Percentiles rank a stretch among this genome's conserved stretches.
phyloP scores from a whole-genome alignment of 2,329 filamentous ascomycete genomes.

The Fusarium musae region DNA sequence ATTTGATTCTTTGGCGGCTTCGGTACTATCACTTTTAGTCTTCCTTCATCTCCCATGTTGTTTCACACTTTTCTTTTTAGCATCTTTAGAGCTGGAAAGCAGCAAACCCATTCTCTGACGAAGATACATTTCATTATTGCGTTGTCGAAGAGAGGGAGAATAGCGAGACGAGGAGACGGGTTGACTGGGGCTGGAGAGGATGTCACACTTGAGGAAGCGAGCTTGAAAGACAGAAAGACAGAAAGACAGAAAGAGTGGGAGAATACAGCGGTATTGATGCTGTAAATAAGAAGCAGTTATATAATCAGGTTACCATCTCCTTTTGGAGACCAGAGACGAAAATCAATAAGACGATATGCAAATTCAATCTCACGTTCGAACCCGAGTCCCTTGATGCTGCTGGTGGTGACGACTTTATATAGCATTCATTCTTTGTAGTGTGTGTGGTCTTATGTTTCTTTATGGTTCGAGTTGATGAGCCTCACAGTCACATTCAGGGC shows the following conservation, averaged over 20 bases:
- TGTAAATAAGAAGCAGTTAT: conserved; percentile 41
- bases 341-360: conserved; percentile 40
- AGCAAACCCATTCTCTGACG: conserved; percentile 45
- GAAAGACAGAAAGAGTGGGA: conserved; percentile 2
- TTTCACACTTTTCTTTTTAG: conserved; percentile 35
- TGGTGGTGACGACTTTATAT: background rate
- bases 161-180: background rate
- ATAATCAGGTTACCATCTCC: conserved; percentile 44
- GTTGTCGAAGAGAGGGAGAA: background rate
- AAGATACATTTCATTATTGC: conserved; percentile 41
- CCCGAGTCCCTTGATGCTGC: background rate
- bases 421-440: background rate
- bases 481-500: background rate
- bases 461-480: conserved; percentile 4
- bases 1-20: conserved; percentile 29
- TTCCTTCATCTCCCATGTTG: conserved; percentile 37
- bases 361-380: background rate
- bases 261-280: conserved; percentile 7
- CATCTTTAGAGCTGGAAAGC: conserved; percentile 47
- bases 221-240: conserved; percentile 11
- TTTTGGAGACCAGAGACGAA: conserved; percentile 43
- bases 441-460: background rate
- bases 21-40: conserved; percentile 40
- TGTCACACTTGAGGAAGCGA: conserved; percentile 7
- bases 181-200: conserved; percentile 2